Conservation (phyloP, 23 red algal species). For the Gracilaria domingensis region DNA sequence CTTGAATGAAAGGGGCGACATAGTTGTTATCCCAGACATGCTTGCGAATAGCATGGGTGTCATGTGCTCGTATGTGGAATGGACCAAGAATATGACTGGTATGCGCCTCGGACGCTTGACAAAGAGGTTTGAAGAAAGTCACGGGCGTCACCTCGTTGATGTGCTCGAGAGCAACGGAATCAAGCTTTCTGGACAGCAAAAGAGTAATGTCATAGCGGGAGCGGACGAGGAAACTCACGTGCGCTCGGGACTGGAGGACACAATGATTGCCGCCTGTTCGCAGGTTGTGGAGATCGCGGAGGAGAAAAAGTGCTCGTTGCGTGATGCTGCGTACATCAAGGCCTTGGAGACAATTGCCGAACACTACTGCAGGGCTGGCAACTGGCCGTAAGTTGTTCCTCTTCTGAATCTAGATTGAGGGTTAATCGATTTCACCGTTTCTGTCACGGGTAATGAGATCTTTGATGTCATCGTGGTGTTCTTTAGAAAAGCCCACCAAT, state of each 20-base stretch:
- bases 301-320: conserved; percentile 65
- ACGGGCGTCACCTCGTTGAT: conserved; percentile 70
- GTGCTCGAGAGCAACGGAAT: conserved; percentile 91
- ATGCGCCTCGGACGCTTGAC: conserved; percentile 95
- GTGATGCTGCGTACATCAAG: conserved; percentile 83
- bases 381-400: conserved; percentile 46
- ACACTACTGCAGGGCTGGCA: conserved; percentile 52
- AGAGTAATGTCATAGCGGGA: conserved; percentile 75
- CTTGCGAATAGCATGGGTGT: conserved; percentile 96
- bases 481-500: no score
- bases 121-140: conserved; percentile 87
- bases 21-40: conserved; percentile 90
- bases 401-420: not conserved
- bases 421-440: not conserved
- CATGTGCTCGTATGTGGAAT: conserved; percentile 95
- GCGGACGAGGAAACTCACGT: conserved; percentile 93
- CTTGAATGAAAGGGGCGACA: conserved; percentile 72
- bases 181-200: conserved; percentile 71
- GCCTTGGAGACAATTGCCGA: conserved; percentile 81
- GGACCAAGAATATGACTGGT: conserved; percentile 93
- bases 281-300: conserved; percentile 73
- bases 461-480: not conserved
- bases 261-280: conserved; percentile 83
- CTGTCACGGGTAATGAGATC: not conserved
- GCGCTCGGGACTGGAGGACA: conserved; percentile 91